Evolutionary conservation across 352 stramenopile species (phyloP).

Genomic region (Albugo candida): DNA sequence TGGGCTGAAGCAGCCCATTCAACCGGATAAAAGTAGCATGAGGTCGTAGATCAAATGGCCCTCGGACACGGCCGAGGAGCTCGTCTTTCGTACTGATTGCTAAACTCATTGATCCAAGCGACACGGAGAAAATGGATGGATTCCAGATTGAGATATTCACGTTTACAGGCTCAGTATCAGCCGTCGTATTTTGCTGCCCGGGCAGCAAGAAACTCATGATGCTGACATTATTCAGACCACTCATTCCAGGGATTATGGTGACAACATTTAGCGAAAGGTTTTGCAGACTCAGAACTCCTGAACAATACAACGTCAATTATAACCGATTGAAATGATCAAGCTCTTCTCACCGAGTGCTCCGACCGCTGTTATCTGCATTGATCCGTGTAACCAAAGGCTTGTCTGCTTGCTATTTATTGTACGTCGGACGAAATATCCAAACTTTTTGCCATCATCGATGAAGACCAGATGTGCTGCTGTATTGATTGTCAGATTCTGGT

Average conservation of each 20-base stretch:
- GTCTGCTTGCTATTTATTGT: constrained; percentile 31
- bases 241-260: constrained; percentile 31
- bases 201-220: constrained; percentile 40
- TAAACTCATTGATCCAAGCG: constrained; percentile 42
- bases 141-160: constrained; percentile 48
- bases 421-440: constrained; percentile 47
- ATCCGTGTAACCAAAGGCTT: constrained; percentile 23
- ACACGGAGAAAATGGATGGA: constrained; percentile 43
- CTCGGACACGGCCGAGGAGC: constrained; percentile 25
- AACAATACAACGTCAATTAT: background rate
- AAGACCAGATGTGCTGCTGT: constrained; percentile 29
- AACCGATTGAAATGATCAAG: constrained; percentile 1
- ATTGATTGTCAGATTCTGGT: constrained; percentile 53
- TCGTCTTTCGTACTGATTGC: constrained; percentile 15
- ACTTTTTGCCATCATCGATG: constrained; percentile 18
- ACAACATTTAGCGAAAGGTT: constrained; percentile 27
- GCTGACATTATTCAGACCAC: constrained; percentile 32
- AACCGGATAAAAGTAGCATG: constrained; percentile 30
- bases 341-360: constrained; percentile 30
- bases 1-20: constrained; percentile 24
- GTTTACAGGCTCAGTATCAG: constrained; percentile 26
- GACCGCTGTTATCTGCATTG: constrained; percentile 34
- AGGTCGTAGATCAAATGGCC: constrained; percentile 30
- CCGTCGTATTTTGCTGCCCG: constrained; percentile 15
- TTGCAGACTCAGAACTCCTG: constrained; percentile 27